Evolutionary conservation across 805 yeast species (phyloP).

Genomic region (Candida arabinofermentans): DNA sequence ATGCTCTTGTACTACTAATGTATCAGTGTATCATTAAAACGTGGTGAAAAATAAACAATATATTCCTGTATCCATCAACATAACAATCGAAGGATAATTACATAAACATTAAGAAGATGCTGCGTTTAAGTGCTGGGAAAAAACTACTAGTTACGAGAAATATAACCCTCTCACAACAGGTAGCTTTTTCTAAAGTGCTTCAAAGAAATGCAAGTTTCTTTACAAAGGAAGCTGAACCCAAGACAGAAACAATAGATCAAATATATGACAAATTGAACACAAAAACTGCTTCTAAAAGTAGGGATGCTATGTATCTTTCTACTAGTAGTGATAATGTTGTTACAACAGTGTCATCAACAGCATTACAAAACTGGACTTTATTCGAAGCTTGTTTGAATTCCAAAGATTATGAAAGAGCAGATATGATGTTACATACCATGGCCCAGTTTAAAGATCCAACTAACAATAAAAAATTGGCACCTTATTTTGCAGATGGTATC

Average conservation of each 20-base stretch:
- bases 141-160: background rate
- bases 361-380: conserved; percentile 51
- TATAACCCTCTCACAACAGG: background rate
- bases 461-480: conserved; percentile 15
- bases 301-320: conserved; percentile 7
- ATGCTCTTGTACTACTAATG: too few species aligned
- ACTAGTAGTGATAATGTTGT: conserved; percentile 25
- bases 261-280: conserved; percentile 3
- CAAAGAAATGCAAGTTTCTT: conserved; percentile 13
- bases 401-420: conserved; percentile 65
- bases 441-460: conserved; percentile 39
- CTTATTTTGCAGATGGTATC: conserved; percentile 59
- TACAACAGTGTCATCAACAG: conserved; percentile 23
- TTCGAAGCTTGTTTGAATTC: conserved; percentile 74
- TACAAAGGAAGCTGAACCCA: conserved; percentile 21
- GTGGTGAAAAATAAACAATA: too few species aligned
- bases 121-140: background rate
- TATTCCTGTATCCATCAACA: too few species aligned
- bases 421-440: conserved; percentile 58
- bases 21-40: too few species aligned
- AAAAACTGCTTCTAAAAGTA: background rate
- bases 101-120: conserved; percentile 14
- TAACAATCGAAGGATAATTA: too few species aligned
- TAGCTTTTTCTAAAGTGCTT: background rate
- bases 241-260: conserved; percentile 8